These are phyloP conservation scores for Bolboschoenoplectus hybrid DNA, from an alignment of 202 grass and related monocot species.

Conservation along the genomic window DNA sequence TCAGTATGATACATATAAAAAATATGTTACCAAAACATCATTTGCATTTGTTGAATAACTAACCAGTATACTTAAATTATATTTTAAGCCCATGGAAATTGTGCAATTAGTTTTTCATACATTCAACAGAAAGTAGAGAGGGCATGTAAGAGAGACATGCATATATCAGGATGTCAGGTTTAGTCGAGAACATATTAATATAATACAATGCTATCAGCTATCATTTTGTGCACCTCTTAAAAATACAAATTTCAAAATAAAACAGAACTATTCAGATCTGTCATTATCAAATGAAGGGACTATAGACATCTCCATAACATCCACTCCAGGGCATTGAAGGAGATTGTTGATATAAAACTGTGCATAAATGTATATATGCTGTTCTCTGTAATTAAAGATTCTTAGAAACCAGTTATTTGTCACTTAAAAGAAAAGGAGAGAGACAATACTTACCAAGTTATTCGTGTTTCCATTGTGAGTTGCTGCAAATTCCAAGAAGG, in stretches of 20 bases:
- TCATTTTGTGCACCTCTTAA: neutral
- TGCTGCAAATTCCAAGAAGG: constrained; percentile 96
- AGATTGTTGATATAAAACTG: neutral
- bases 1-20: neutral
- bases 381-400: constrained; percentile 1
- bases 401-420: constrained; percentile 13
- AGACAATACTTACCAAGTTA: constrained; percentile 70
- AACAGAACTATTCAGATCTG: constrained; percentile 13
- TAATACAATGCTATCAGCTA: constrained; percentile 6
- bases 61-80: neutral
- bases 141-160: neutral
- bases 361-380: constrained; percentile 7
- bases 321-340: neutral
- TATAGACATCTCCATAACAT: constrained; percentile 1
- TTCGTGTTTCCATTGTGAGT: constrained; percentile 79
- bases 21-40: neutral
- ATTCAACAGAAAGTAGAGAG: neutral
- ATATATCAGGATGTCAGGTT: neutral
- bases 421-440: constrained; percentile 36
- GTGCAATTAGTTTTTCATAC: neutral
- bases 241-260: neutral
- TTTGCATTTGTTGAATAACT: neutral
- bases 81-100: neutral
- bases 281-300: neutral
- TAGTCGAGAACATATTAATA: constrained; percentile 15